phyloP scores from a whole-genome alignment of 257 asterid species.

The Petunia axillaris region DNA sequence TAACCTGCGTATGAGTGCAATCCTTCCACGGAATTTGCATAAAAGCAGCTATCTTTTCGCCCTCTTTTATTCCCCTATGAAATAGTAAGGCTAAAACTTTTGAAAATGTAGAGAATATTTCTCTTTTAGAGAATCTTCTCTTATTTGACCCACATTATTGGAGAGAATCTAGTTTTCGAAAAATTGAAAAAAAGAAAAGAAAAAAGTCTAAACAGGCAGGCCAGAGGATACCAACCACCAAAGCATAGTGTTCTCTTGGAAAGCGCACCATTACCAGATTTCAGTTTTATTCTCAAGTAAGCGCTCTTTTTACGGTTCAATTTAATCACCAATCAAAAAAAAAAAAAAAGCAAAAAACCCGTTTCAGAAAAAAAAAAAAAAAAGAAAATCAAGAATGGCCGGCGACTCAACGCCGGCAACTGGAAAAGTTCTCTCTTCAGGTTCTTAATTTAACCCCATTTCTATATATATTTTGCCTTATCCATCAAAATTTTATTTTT shows the following conservation, averaged over 20 bases:
- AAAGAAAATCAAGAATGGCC: constrained; percentile 27
- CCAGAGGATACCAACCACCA: neutral
- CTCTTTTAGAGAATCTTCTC: neutral
- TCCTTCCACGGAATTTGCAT: too few species aligned
- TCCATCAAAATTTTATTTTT: constrained; percentile 5
- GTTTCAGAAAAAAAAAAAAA: neutral
- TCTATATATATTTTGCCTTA: neutral
- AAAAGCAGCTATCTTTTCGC: too few species aligned
- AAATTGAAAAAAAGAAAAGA: neutral
- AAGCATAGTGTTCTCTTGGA: neutral
- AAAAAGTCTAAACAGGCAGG: neutral
- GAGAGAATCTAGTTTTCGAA: neutral
- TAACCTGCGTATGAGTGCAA: too few species aligned
- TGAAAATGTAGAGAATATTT: neutral
- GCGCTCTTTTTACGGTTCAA: neutral
- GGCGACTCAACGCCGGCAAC: constrained; percentile 26
- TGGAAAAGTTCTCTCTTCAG: constrained; percentile 31
- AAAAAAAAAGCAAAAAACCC: neutral
- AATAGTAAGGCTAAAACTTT: neutral
- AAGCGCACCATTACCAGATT: neutral
- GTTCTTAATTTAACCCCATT: constrained; percentile 13
- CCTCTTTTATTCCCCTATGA: neutral
- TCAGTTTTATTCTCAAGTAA: neutral
- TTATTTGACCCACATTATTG: neutral
- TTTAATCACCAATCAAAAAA: neutral